phyloP scores from a whole-genome alignment of 2,329 filamentous ascomycete species.

The Aspergillus ochraceus region DNA sequence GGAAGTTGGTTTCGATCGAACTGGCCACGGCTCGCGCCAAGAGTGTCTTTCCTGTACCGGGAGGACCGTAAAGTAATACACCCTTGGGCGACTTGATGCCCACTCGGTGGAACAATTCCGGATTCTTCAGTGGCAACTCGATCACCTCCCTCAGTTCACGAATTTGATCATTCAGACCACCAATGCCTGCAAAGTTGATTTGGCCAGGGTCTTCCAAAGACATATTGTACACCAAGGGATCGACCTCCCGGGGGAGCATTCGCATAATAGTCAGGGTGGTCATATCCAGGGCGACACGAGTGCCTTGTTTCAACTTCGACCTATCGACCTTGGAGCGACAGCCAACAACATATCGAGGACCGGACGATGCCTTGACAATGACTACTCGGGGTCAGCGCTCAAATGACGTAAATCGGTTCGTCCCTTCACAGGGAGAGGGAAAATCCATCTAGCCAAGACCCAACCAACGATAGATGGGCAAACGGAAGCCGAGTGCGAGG shows the following conservation, averaged over 20 bases:
- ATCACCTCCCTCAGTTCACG: conserved; percentile 96
- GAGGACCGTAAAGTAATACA: conserved; percentile 91
- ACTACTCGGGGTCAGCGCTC: conserved; percentile 55
- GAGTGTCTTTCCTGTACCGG: conserved; percentile 94
- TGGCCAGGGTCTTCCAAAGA: conserved; percentile 96
- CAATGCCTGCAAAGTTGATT: conserved; percentile 96
- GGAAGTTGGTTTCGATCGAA: conserved; percentile 94
- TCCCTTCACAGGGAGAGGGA: neutral
- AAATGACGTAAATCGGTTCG: neutral
- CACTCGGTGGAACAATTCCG: conserved; percentile 92
- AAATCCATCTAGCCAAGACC: neutral
- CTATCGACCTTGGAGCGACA: conserved; percentile 99
- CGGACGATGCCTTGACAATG: conserved; percentile 97
- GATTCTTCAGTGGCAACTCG: conserved; percentile 96
- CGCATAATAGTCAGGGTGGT: conserved; percentile 99
- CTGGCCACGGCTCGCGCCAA: conserved; percentile 93
- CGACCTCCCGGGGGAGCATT: conserved; percentile 97
- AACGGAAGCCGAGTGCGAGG: neutral
- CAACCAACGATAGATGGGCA: neutral
- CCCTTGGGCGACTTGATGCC: conserved; percentile 99
- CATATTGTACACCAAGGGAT: conserved; percentile 99
- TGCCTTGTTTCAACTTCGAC: conserved; percentile 95
- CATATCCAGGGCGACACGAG: conserved; percentile 96
- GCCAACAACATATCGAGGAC: conserved; percentile 95
- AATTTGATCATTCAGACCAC: conserved; percentile 97